These are phyloP conservation scores for Stipa capillata DNA, from an alignment of 176 grass and related monocot genomes.

Conservation along the genomic window DNA sequence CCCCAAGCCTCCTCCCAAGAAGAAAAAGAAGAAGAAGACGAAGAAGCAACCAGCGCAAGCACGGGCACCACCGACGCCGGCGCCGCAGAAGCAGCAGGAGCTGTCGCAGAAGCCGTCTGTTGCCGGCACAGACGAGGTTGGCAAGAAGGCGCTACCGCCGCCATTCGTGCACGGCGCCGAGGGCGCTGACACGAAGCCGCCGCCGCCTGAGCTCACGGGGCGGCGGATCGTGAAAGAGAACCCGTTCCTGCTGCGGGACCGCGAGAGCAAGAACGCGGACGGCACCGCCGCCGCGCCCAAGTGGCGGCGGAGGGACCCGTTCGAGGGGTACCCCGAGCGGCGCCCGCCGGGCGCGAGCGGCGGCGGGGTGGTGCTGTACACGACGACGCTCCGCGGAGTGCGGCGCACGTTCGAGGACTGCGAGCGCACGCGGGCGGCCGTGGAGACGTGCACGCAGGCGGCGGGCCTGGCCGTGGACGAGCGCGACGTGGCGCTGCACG, in stretches of 20 bases:
- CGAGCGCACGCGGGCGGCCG: conserved; percentile 50
- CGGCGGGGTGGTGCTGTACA: conserved; percentile 86
- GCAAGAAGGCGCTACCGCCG: background rate
- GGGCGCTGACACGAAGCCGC: background rate
- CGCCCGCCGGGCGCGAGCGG: conserved; percentile 43
- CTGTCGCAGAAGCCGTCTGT: background rate
- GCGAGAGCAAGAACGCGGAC: conserved; percentile 32
- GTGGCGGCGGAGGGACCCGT: conserved; percentile 61
- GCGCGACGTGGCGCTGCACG: conserved; percentile 80
- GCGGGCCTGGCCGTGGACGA: conserved; percentile 42
- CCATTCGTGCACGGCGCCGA: background rate
- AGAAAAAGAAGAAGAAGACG: background rate
- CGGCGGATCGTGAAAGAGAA: conserved; percentile 64
- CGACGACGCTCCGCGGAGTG: conserved; percentile 77
- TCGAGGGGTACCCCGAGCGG: conserved; percentile 70
- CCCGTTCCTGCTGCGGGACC: conserved; percentile 76
- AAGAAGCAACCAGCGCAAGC: background rate
- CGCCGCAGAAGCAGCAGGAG: background rate
- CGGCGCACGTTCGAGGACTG: conserved; percentile 96
- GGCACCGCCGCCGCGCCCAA: background rate
- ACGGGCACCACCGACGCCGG: background rate
- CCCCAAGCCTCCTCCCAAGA: conserved; percentile 17
- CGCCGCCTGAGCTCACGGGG: conserved; percentile 46
- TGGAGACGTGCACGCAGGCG: conserved; percentile 57
- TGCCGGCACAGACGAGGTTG: background rate